Base-by-base conservation (phyloP, 1,284 basidiomycete genomes). In the Tylopilus orsonianus region DNA sequence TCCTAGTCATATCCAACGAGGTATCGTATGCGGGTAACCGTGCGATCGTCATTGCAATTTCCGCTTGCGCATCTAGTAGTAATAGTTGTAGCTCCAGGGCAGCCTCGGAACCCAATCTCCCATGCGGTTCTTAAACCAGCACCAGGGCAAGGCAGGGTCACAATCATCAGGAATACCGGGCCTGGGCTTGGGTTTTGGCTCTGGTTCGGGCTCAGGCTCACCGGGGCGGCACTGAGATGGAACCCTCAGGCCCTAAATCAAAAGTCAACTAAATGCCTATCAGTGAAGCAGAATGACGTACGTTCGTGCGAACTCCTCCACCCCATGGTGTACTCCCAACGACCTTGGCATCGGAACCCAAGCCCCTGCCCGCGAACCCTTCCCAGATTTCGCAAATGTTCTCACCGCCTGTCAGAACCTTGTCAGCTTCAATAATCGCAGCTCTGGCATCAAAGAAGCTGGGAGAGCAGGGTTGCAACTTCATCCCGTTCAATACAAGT, bases 381-480 rank as follows among this genome's bases (percentile, higher is more conserved):
- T 79, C 73, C 93, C 93, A 97, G 54, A 98, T 73, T n/a, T 79
- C 73, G 70, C 96, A 98, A 59, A 79, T 75, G 77, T 98, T 97
- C 77, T 91, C 90, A 13, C 96, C 95, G 18, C 86, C 90, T 1
- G 95, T 97, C 49, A 96, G 78, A 39, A 89, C 72, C 67, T 91
- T 73, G 70, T 97, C 95, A n/a, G 95, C 94, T 61, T 91, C 83
- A 59, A 98, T 81, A 66, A 98, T 96, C 18, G 94, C 93, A 68
- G 94, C 87, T 51, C 95, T 84, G 10, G 93, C 90, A 56, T 93
- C 85, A 61, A 95, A 90, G 87, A 97, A 97, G 47, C 79, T 79
- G 5, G 94, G 95, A 45, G 87, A 79, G 73, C 95, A 98, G 5
- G 88, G 86, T 69, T 97, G 94, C 39, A 96, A 73, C 79, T 97